Evolutionary conservation across 192 early-diverging fungal genomes (phyloP), one percentile per base, ranked within the genome.

Genomic region (Entomortierella parvispora): DNA sequence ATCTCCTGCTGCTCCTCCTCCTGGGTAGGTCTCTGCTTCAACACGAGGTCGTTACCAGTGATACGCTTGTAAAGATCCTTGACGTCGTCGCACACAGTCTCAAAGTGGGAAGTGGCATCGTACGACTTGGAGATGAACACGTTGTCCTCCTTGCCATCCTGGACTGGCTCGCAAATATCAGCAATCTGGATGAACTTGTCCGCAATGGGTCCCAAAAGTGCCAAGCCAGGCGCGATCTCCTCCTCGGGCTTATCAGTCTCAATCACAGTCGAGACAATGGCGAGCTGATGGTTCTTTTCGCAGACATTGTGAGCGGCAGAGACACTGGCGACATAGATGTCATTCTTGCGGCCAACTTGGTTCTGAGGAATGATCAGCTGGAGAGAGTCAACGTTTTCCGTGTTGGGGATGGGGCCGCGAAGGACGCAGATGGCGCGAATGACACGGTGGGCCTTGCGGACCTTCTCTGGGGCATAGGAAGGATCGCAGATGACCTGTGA

Each of bases 51-150:
- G 37, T 90, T 84, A 56, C 92, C 93, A 4, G 92, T 92, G 55
- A 92, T 78, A 47, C 93, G 92, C 63, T 85, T 84, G 85, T 98
- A 99, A 53, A 99, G 84, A 75, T 90, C 87, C 86, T 95, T 94
- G 52, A 99, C 96, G 75, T 99, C 98, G 52, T 94, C 91, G 79
- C 94, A 96, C 31, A 97, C 93, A 51, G 98, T 96, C 84, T 96
- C 98, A 90, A 99, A 99, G 88, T 99, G 97, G 44, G 94, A 96
- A 26, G 97, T 96, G 34, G 98, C 95, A 85, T 99, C 98, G 82
- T 98, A 99, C 23, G 95, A 96, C 68, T 93, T 92, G 68, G 94
- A 93, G 54, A 99, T 86, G 81, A 91, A 99, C 47, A 96, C 91
- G 60, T 92, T 85, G 65, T 97, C 95, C 11, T 72, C 65, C 17